Evolutionary conservation across 2,329 filamentous ascomycete species (phyloP).

Genomic region (Cladorrhinum sp.): DNA sequence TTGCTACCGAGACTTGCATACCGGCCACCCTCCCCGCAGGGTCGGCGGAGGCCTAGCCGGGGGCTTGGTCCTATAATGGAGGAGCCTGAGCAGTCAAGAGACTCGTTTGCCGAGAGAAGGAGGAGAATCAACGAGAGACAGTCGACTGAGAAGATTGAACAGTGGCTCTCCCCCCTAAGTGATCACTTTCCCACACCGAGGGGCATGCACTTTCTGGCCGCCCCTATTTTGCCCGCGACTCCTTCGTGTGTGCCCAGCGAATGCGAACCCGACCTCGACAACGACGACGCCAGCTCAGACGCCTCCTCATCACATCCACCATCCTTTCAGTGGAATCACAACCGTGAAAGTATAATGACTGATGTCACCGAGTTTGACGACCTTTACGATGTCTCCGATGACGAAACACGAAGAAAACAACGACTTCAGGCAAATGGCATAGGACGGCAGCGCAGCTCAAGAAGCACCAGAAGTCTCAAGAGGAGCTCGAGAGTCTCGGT

Average conservation of each 20-base stretch:
- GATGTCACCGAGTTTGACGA: conserved; percentile 77
- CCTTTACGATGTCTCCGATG: conserved; percentile 81
- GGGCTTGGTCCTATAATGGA: conserved; percentile 66
- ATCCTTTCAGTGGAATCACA: conserved; percentile 57
- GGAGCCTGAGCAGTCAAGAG: conserved; percentile 40
- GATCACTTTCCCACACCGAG: conserved; percentile 71
- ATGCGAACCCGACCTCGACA: conserved; percentile 43
- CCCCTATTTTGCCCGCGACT: conserved; percentile 60
- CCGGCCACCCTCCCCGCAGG: conserved; percentile 52
- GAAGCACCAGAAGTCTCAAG: conserved; percentile 37
- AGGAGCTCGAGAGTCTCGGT: conserved; percentile 39
- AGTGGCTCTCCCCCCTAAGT: conserved; percentile 58
- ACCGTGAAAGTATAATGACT: conserved; percentile 57
- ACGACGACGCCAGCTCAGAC: conserved; percentile 35
- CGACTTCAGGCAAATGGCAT: conserved; percentile 41
- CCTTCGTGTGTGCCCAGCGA: conserved; percentile 54
- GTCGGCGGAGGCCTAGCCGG: conserved; percentile 47
- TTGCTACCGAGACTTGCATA: conserved; percentile 42
- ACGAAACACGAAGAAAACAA: conserved; percentile 57
- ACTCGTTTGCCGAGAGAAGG: conserved; percentile 28
- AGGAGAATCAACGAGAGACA: conserved; percentile 28
- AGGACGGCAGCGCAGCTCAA: conserved; percentile 33
- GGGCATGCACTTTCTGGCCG: conserved; percentile 62
- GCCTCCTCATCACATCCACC: conserved; percentile 52
- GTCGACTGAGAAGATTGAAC: conserved; percentile 51